These are phyloP conservation scores for Gaillardinia entomophila DNA, from an alignment of 805 yeast species.

Conservation along the genomic window DNA sequence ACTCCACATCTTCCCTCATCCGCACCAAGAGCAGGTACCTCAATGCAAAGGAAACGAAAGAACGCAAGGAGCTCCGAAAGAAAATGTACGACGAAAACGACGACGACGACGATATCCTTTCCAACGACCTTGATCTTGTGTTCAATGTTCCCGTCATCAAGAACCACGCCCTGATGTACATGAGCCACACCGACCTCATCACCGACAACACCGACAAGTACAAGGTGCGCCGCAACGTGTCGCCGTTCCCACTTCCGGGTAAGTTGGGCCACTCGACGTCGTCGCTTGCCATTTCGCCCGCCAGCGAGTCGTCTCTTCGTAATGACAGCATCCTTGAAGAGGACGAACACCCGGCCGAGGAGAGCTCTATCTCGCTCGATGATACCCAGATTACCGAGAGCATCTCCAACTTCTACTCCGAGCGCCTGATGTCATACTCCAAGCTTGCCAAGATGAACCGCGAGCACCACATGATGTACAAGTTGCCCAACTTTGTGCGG, in stretches of 20 bases:
- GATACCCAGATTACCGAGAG: conserved; percentile 31
- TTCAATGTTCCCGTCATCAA: conserved; percentile 40
- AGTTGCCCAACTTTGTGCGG: conserved; percentile 32
- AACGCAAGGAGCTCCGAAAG: conserved; percentile 30
- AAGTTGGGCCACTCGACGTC: conserved; percentile 5
- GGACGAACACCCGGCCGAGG: conserved; percentile 7
- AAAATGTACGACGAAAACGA: conserved; percentile 37
- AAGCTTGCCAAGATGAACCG: conserved; percentile 26
- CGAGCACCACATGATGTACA: conserved; percentile 27
- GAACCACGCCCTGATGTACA: conserved; percentile 28
- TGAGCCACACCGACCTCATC: conserved; percentile 21
- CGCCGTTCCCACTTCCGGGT: conserved; percentile 14
- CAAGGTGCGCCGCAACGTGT: conserved; percentile 9
- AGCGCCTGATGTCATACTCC: conserved; percentile 29
- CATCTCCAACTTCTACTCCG: conserved; percentile 30
- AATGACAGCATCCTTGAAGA: conserved; percentile 14
- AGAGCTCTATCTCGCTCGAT: conserved; percentile 6
- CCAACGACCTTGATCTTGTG: conserved; percentile 33
- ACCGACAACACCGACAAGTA: conserved; percentile 19
- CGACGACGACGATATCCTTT: conserved; percentile 33
- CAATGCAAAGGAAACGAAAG: conserved; percentile 32
- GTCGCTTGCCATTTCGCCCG: conserved; percentile 19
- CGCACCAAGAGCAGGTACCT: conserved; percentile 31
- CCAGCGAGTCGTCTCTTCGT: conserved; percentile 4
- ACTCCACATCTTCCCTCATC: conserved; percentile 15